phyloP scores from a whole-genome alignment of 495 filamentous ascomycete genomes.

The Clohesyomyces aquaticus region DNA sequence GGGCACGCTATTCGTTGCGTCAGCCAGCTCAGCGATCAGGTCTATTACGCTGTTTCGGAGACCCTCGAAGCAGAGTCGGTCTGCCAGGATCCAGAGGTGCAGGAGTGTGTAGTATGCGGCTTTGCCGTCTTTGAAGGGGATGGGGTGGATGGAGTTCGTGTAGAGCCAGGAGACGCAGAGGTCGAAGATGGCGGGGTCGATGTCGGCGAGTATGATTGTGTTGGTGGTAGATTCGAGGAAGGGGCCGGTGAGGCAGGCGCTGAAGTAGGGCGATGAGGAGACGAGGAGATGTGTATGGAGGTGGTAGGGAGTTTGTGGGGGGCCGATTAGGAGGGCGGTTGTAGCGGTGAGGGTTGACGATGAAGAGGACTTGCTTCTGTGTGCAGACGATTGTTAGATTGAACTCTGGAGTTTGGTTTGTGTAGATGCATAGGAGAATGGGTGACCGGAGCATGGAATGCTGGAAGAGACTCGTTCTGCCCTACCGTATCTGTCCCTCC shows the following conservation, averaged over 20 bases:
- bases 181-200: constrained; percentile 48
- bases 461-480: too few species aligned
- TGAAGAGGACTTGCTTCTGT: constrained; percentile 13
- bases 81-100: constrained; percentile 52
- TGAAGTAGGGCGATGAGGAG: constrained; percentile 53
- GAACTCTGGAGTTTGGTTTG: neutral
- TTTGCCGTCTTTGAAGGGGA: constrained; percentile 43
- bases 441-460: too few species aligned
- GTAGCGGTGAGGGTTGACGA: constrained; percentile 32
- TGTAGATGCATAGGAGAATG: neutral
- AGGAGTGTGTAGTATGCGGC: constrained; percentile 55
- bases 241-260: constrained; percentile 52
- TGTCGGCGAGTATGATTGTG: constrained; percentile 49
- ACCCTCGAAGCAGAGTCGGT: constrained; percentile 48
- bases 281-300: constrained; percentile 53
- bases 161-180: constrained; percentile 56
- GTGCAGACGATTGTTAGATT: neutral
- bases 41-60: constrained; percentile 50
- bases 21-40: constrained; percentile 48
- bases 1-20: constrained; percentile 52
- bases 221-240: constrained; percentile 52
- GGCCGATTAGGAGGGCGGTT: constrained; percentile 48
- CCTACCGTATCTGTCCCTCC: neutral
- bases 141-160: constrained; percentile 40
- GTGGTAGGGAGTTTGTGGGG: constrained; percentile 42